phyloP scores from a whole-genome alignment of 176 grass and related monocot genomes.

The Cymbopogon citratus region DNA sequence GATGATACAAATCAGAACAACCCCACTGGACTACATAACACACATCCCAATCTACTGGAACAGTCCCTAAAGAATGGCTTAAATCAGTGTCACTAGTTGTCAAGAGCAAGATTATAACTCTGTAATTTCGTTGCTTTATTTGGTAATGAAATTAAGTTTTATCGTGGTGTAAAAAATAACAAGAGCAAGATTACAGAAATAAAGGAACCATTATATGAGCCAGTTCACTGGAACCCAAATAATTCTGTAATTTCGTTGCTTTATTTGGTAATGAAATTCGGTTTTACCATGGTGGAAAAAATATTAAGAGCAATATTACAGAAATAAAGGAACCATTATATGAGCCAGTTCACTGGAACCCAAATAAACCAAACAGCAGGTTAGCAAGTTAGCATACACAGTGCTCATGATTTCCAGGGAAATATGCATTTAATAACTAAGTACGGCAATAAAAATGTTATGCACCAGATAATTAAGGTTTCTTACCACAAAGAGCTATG shows the following conservation, averaged over 20 bases:
- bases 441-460: background rate
- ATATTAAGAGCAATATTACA: background rate
- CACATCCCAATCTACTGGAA: conserved; percentile 2
- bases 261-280: background rate
- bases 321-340: conserved; percentile 14
- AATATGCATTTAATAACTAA: conserved; percentile 2
- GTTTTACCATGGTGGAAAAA: background rate
- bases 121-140: background rate
- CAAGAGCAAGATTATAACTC: background rate
- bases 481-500: conserved; percentile 70
- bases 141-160: background rate
- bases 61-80: conserved; percentile 14
- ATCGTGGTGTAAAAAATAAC: background rate
- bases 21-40: background rate
- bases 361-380: background rate
- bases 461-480: background rate
- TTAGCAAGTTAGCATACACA: conserved; percentile 4
- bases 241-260: background rate
- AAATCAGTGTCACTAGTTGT: conserved; percentile 1
- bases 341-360: background rate
- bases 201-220: conserved; percentile 12
- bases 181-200: background rate
- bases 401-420: background rate
- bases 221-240: conserved; percentile 8
- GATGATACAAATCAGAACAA: conserved; percentile 6